A percentile compares a stretch with the other conserved stretches of the same genome.
Evolutionary conservation across 306 rosid species (phyloP).

Genomic region (Castanea crenata): DNA sequence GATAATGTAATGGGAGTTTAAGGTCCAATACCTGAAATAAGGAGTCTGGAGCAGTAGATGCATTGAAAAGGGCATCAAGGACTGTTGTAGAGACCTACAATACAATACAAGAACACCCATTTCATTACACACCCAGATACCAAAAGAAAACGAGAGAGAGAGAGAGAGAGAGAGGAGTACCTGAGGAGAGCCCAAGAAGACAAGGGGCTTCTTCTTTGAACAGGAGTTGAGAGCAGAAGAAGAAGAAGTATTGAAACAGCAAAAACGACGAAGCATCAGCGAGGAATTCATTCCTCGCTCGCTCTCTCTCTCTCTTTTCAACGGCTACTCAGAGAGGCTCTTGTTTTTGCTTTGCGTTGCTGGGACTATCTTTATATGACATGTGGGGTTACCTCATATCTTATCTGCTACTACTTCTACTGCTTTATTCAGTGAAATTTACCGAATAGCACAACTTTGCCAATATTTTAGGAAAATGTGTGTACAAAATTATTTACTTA

Average conservation of each 20-base stretch:
- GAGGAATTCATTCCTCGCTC: slow-evolving; percentile 9
- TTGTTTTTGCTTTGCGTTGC: neutral
- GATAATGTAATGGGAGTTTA: neutral
- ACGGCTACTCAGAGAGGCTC: neutral
- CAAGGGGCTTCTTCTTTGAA: slow-evolving; percentile 60
- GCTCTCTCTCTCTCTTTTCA: neutral
- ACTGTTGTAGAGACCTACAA: slow-evolving; percentile 66
- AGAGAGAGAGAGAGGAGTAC: slow-evolving; percentile 17
- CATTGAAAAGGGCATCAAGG: slow-evolving; percentile 70
- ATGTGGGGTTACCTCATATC: neutral
- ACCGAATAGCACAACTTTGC: no score
- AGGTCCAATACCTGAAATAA: slow-evolving; percentile 44
- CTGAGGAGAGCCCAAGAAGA: slow-evolving; percentile 86
- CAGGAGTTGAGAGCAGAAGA: slow-evolving; percentile 27
- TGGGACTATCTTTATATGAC: no score
- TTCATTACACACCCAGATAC: neutral
- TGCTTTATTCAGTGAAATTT: no score
- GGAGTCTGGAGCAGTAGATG: slow-evolving; percentile 58
- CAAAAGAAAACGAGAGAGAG: neutral
- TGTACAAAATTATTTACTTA: no score
- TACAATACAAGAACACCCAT: neutral
- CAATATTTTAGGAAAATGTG: no score
- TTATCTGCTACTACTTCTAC: neutral
- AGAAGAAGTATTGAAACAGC: slow-evolving; percentile 42
- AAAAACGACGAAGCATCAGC: slow-evolving; percentile 60